Evolutionary conservation across 208 protist species (phyloP), one percentile per base, ranked within the genome.

Genomic region (Acanthamoeba castellanii): DNA sequence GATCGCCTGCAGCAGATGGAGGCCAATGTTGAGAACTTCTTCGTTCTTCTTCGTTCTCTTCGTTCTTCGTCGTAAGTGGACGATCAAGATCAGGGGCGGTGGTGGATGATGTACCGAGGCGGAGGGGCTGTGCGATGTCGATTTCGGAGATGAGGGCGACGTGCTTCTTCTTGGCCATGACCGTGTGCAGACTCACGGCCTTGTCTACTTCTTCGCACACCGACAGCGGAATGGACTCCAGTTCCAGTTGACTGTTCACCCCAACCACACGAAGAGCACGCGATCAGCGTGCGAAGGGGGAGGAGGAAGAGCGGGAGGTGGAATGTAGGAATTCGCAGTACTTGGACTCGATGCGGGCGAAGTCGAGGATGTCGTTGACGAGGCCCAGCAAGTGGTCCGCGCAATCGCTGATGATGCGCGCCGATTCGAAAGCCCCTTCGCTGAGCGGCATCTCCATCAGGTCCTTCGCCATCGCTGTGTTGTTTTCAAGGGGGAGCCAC

Each of bases 311-410:
- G 52, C 2, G 13, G 52, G 0, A 0, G 6, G 14, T 0, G 18
- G 52, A 14, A 20, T 22, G 16, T 57, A 22, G 37, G 37, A 13
- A 52, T 37, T 52, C 20, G 8, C n/a, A 84, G 27, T 90, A 70
- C 47, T 68, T 42, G n/a, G 55, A 55, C 30, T 90, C 82, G 32
- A 90, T 68, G 82, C 82, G 82, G 32, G 82, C 47, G 20, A 90
- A 68, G 30, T 90, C 82, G 20, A 90, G 57, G 32, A 90, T 90
- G 52, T 90, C 82, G 57, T 59, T 90, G 8, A 90, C 55, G 16
- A 90, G 82, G 16, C 55, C n/a, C 55, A 90, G 57, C 55, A 90
- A 30, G 32, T 90, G 82, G 42, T 90, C 82, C 8, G 82, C 82
- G 55, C 82, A 90, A 30, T 90, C 82, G 34, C 30, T 68, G n/a